phyloP scores from a whole-genome alignment of 2,329 filamentous ascomycete species.

The Diaporthe vexans region DNA sequence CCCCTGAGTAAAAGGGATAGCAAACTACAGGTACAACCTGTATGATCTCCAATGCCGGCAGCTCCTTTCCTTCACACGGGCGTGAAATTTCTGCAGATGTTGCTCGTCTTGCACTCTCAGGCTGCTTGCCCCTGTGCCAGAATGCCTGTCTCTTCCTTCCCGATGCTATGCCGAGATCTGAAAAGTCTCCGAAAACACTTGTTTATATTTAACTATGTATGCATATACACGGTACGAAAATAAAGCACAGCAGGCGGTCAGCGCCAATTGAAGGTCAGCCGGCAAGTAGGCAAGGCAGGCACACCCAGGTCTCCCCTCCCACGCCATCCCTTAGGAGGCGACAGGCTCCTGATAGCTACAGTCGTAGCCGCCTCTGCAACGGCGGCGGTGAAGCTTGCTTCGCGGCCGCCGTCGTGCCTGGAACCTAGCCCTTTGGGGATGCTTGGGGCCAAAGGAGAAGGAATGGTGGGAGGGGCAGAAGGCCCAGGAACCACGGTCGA shows the following conservation, averaged over 20 bases:
- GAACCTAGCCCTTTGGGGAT: not conserved
- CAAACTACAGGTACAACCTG: not conserved
- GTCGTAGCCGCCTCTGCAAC: slow-evolving; percentile 24
- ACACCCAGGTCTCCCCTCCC: slow-evolving; percentile 1
- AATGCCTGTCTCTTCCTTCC: not conserved
- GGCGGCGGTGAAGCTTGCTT: slow-evolving; percentile 30
- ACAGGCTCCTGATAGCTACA: slow-evolving; percentile 18
- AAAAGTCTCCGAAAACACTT: slow-evolving; percentile 1
- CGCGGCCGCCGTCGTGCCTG: slow-evolving; percentile 22
- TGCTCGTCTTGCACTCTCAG: not conserved
- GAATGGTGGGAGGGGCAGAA: not conserved
- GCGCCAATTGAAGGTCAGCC: not conserved
- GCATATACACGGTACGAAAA: not conserved
- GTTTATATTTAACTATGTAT: slow-evolving; percentile 7
- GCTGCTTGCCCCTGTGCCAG: not conserved
- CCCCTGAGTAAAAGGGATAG: slow-evolving; percentile 16
- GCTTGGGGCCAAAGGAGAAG: not conserved
- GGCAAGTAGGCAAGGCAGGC: slow-evolving; percentile 1
- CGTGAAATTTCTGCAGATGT: not conserved
- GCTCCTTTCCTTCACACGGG: not conserved
- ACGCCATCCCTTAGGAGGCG: slow-evolving; percentile 10
- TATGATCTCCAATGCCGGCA: slow-evolving; percentile 27
- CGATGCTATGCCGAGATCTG: slow-evolving; percentile 19
- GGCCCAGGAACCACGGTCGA: slow-evolving; percentile 25
- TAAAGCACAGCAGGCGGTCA: not conserved